phyloP scores from a whole-genome alignment of 768 basidiomycete genomes.

The Hortiboletus flavorubellus region DNA sequence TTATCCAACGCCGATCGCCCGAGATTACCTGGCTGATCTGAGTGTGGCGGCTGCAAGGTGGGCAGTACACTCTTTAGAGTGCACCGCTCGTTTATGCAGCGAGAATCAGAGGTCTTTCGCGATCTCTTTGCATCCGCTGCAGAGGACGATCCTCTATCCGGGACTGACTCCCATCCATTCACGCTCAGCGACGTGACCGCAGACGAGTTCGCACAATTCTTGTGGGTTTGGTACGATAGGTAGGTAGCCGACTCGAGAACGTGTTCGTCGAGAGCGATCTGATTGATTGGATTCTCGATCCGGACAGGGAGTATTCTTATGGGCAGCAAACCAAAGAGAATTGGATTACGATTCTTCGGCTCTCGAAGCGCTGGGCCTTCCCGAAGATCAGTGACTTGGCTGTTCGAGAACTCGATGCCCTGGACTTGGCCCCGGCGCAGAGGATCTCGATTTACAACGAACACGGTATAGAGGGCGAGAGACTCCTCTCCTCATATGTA shows the following conservation, averaged over 20 bases:
- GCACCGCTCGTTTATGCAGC: conserved; percentile 54
- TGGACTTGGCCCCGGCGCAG: conserved; percentile 44
- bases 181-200: conserved; percentile 37
- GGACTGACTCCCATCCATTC: conserved; percentile 39
- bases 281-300: neutral
- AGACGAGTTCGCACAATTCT: conserved; percentile 46
- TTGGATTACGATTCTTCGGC: conserved; percentile 54
- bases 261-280: neutral
- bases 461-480: conserved; percentile 45
- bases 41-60: conserved; percentile 36
- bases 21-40: conserved; percentile 4
- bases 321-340: conserved; percentile 46
- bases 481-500: conserved; percentile 52
- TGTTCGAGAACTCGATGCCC: conserved; percentile 51
- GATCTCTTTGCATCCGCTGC: conserved; percentile 33
- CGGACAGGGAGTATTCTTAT: conserved; percentile 48
- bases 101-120: conserved; percentile 50
- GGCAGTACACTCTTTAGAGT: conserved; percentile 49
- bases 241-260: conserved; percentile 15
- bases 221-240: conserved; percentile 63
- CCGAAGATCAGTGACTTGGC: conserved; percentile 47
- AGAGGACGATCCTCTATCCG: conserved; percentile 27
- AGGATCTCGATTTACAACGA: conserved; percentile 56
- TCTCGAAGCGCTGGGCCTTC: conserved; percentile 57
- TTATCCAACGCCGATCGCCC: neutral